phyloP scores from a whole-genome alignment of 106 monocot genomes.

The Dendrobium nobile region DNA sequence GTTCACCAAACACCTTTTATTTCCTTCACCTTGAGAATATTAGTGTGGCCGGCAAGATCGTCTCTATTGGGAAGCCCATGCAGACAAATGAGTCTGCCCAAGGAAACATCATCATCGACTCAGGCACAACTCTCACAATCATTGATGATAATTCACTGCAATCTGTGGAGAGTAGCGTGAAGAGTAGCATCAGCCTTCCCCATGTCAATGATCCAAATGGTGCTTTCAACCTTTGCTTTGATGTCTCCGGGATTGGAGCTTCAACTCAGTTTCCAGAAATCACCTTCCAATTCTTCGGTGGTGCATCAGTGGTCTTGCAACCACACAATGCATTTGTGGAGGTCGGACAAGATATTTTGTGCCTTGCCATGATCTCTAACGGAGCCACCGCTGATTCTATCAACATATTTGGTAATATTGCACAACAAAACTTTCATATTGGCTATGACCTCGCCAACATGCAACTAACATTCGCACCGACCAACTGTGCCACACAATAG shows the following conservation, averaged over 20 bases:
- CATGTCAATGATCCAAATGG: too few species aligned
- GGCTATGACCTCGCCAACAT: conserved; percentile 28
- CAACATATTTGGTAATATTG: conserved; percentile 20
- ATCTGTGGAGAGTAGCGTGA: not conserved
- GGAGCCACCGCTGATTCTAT: too few species aligned
- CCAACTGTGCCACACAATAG: too few species aligned
- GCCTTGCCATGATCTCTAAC: too few species aligned
- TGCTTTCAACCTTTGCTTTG: too few species aligned
- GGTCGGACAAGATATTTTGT: too few species aligned
- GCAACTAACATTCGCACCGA: too few species aligned
- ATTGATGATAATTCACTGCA: not conserved
- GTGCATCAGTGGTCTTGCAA: too few species aligned
- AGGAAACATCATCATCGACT: conserved; percentile 33
- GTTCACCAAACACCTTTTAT: conserved; percentile 11
- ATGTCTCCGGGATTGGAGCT: too few species aligned
- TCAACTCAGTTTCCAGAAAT: too few species aligned
- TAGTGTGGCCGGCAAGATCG: conserved; percentile 5
- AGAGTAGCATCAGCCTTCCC: not conserved
- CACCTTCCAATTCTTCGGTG: too few species aligned
- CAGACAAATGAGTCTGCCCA: not conserved
- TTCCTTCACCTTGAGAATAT: conserved; percentile 12
- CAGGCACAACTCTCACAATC: conserved; percentile 30
- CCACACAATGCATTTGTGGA: too few species aligned
- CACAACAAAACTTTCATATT: conserved; percentile 40
- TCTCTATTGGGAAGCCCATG: not conserved